Percentiles rank a stretch among this genome's conserved stretches.
Conservation (phyloP, 805 yeast species). For the Candida nemodendra region DNA sequence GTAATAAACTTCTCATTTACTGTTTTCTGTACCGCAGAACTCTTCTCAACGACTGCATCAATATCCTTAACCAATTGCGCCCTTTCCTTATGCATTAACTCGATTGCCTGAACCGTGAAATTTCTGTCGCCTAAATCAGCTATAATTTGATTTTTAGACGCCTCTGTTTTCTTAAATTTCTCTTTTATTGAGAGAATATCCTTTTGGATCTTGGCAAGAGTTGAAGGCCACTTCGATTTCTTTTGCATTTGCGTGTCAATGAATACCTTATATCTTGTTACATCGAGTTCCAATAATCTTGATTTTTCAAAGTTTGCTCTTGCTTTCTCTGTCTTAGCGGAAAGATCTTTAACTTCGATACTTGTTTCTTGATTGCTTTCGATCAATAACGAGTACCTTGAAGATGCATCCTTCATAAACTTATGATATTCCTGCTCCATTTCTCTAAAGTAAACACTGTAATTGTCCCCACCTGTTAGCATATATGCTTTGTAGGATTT, state of each 20-base stretch:
- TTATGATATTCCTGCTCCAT: slow-evolving; percentile 55
- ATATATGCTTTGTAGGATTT: slow-evolving; percentile 69
- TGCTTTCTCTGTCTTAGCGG: slow-evolving; percentile 45
- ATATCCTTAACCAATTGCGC: slow-evolving; percentile 55
- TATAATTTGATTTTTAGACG: slow-evolving; percentile 40
- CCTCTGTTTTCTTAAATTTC: slow-evolving; percentile 37
- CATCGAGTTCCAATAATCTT: slow-evolving; percentile 66
- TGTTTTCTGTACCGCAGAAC: slow-evolving; percentile 43
- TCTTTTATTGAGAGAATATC: slow-evolving; percentile 51
- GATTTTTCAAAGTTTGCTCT: slow-evolving; percentile 55
- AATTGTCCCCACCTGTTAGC: slow-evolving; percentile 58
- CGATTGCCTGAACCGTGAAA: slow-evolving; percentile 60
- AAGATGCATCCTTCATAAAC: slow-evolving; percentile 48
- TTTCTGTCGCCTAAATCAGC: slow-evolving; percentile 51
- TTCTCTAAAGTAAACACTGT: slow-evolving; percentile 49
- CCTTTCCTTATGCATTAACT: slow-evolving; percentile 59
- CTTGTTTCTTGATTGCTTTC: slow-evolving; percentile 40
- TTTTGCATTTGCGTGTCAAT: slow-evolving; percentile 65
- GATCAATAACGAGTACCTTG: slow-evolving; percentile 43
- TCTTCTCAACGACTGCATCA: slow-evolving; percentile 41
- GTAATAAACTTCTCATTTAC: slow-evolving; percentile 50
- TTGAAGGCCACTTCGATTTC: slow-evolving; percentile 60
- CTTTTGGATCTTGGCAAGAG: slow-evolving; percentile 52
- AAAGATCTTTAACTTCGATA: slow-evolving; percentile 39
- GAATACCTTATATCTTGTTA: slow-evolving; percentile 68